These are phyloP conservation scores for Hymenoscyphus occultus DNA, from an alignment of 2,329 filamentous ascomycete genomes.

Conservation along the genomic window DNA sequence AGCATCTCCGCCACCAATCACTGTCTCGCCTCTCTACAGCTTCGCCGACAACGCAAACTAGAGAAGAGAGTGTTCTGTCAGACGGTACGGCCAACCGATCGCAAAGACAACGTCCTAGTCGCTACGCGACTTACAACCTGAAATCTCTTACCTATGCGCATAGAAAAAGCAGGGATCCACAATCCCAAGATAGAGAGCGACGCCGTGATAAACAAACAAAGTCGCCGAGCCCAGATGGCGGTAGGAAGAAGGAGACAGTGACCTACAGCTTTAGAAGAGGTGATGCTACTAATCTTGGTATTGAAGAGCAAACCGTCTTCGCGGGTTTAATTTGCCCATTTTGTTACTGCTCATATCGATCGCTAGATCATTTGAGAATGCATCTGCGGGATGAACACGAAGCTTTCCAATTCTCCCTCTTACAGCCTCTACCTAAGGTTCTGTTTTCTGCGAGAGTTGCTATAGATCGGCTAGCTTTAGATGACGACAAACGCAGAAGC, in stretches of 20 bases:
- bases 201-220: background rate
- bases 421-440: constrained; percentile 40
- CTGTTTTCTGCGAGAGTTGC: constrained; percentile 38
- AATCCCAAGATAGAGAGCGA: constrained; percentile 43
- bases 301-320: constrained; percentile 25
- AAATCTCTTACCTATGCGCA: constrained; percentile 46
- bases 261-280: constrained; percentile 29
- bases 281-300: constrained; percentile 21
- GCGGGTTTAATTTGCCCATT: constrained; percentile 30
- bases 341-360: constrained; percentile 20
- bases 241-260: constrained; percentile 27
- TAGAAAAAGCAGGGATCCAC: constrained; percentile 39
- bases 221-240: background rate
- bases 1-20: background rate
- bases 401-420: constrained; percentile 29
- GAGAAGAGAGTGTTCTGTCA: constrained; percentile 11
- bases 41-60: constrained; percentile 13
- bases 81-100: constrained; percentile 25
- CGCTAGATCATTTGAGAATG: constrained; percentile 25
- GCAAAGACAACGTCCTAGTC: constrained; percentile 24
- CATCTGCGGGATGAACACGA: constrained; percentile 30
- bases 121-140: constrained; percentile 50
- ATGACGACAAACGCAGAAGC: constrained; percentile 37
- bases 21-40: background rate
- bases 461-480: constrained; percentile 24